Evolutionary conservation across 306 rosid species (phyloP).

Genomic region (Chamaecrista fasciculata): DNA sequence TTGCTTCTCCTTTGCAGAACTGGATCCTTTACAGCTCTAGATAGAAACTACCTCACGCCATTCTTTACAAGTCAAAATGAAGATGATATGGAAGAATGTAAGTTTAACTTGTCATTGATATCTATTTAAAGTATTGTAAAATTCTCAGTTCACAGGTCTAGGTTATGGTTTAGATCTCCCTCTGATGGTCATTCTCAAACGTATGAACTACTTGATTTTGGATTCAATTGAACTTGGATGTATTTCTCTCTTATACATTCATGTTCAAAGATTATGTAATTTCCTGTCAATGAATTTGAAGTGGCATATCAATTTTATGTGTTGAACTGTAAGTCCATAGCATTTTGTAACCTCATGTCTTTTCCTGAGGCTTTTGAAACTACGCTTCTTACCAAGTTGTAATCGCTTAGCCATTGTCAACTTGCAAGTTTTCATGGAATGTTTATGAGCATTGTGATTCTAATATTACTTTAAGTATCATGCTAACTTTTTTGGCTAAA

Average conservation of each 20-base stretch:
- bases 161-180: not conserved
- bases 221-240: not conserved
- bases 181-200: not conserved
- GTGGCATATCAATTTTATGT: not conserved
- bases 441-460: conserved; percentile 2
- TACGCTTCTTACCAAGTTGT: not conserved
- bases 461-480: not conserved
- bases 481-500: too few relatives aligned
- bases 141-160: not conserved
- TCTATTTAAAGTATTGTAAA: not conserved
- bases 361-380: not conserved
- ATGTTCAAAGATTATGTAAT: not conserved
- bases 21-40: conserved; percentile 60
- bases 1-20: conserved; percentile 46
- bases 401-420: not conserved
- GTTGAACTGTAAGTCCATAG: not conserved
- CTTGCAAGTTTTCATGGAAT: not conserved
- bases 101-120: conserved; percentile 32
- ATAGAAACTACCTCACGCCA: conserved; percentile 75
- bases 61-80: conserved; percentile 79
- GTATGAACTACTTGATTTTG: not conserved
- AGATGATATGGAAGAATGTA: conserved; percentile 54
- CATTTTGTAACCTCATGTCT: not conserved
- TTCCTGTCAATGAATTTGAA: not conserved
- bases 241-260: not conserved